Base-by-base conservation (phyloP, 73 alveolate species). In the Symbiodinium pilosum region DNA sequence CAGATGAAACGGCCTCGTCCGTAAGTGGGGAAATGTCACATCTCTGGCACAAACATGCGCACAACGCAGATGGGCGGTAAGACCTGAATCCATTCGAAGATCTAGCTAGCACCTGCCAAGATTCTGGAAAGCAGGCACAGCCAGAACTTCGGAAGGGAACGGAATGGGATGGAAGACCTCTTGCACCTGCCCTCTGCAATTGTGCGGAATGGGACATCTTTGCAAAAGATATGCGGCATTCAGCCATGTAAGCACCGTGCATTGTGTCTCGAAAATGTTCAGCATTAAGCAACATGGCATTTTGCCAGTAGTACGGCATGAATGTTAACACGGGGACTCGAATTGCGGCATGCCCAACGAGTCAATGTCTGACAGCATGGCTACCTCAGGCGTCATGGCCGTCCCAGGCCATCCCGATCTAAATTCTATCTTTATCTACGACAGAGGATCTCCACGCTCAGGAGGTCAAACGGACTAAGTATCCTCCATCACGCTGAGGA, bases 221-320 rank as follows among this genome's bases (percentile, higher is more conserved):
- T 64, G 81, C 77, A 64, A 64, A 64, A 36, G 38, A 26, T 16
- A 64, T 64, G 30, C 81, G 81, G 81, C 81, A 64, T 5, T 64
- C 81, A 64, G 81, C 81, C 81, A 64, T 64, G 34, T 64, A 64
- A 64, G 12, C 41, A 18, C 81, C 81, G 30, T 64, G 81, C 81
- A 64, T 14, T 24, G 30, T 64, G 81, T 64, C 81, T 20, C 81
- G 81, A 9, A 64, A 64, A 28, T 64, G 81, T 24, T 64, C 81
- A 24, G 81, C 81, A 64, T 64, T 64, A n/a, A 64, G 81, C 39
- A 64, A 38, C 81, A 64, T 64, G 16, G 81, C 81, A 64, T 64
- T 64, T 64, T 64, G 81, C 81, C 81, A 64, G 81, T 64, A 64
- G 81, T 30, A 64, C 24, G 81, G 81, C 81, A 64, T 64, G 38